These are phyloP conservation scores for Entelexis paramagnoliae DNA, from an alignment of 1,139 yeast genomes.

Conservation along the genomic window DNA sequence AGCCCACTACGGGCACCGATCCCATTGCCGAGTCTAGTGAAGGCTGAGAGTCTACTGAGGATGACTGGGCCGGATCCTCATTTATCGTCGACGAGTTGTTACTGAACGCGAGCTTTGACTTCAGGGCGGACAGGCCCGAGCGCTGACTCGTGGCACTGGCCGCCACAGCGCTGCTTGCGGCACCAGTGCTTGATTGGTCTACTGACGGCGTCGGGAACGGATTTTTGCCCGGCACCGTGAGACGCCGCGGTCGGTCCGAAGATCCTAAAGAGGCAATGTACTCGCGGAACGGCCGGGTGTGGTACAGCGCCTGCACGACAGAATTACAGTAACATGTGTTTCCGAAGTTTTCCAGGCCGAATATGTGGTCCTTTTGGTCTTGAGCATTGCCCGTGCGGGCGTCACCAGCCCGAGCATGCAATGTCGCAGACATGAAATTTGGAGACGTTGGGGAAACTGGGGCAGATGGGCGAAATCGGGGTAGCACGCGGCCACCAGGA, in stretches of 20 bases:
- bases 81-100: background rate
- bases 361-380: constrained; percentile 42
- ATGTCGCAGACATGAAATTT: background rate
- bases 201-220: constrained; percentile 11
- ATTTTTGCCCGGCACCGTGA: constrained; percentile 9
- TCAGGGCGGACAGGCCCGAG: background rate
- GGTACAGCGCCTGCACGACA: constrained; percentile 75
- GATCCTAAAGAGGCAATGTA: constrained; percentile 39
- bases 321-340: constrained; percentile 91
- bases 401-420: background rate
- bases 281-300: constrained; percentile 57
- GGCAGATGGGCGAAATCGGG: background rate
- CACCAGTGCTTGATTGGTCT: background rate
- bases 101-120: background rate
- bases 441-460: background rate
- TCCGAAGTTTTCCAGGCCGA: constrained; percentile 94
- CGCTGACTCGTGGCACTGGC: constrained; percentile 7
- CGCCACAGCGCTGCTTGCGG: background rate
- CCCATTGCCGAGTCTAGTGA: background rate
- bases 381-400: constrained; percentile 4
- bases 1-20: constrained; percentile 5
- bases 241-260: constrained; percentile 13
- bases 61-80: background rate
- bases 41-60: background rate
- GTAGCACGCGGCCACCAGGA: too few species aligned